Base-by-base conservation (phyloP, 192 early-diverging fungal genomes). In the Backusella australiensis region DNA sequence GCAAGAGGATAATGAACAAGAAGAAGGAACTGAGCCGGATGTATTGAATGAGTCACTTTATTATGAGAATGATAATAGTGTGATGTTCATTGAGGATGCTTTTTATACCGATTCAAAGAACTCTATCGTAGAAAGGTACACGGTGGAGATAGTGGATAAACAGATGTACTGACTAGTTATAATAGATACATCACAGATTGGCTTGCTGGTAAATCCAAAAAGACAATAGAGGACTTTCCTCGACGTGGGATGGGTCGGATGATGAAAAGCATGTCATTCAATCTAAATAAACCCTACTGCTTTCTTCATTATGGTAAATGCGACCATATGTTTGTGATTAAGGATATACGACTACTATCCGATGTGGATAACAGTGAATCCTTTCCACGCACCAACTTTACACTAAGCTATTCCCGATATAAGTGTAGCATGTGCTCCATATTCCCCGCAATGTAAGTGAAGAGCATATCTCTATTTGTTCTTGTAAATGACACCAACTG, bases 241-340 rank as follows among this genome's bases (percentile, higher is more conserved):
- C 56, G 26, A 14, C 21, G 6, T 49, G 19, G 46, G 0, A 49
- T 49, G 46, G 19, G 46, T 49, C 46, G 46, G 17, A 4, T 17
- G 11, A 19, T 73, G 29, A n/a, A 35, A 17, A 29, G 34, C 3
- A 8, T 67, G 3, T 3, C 19, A 3, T 11, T 75, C 32, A 21
- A 6, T 1, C 1, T 68, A 15, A 44, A 75, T 34, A 42, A 67
- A 38, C 74, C 74, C 12, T 66, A 29, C n/a, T 34, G 29, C 17
- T 75, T 75, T 34, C 34, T 65, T n/a, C 59, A 75, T 68, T 65
- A 75, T 1, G 63, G 67, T 67, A 67, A 41, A 34, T 75, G 74
- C 19, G 41, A 67, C 5, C 74, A 75, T 26, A 66, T 75, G 74
- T 6, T 67, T 14, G 41, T 75, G 41, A 4, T 75, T 11, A 35